phyloP scores from a whole-genome alignment of 805 yeast genomes.

The Candida ulmi region DNA sequence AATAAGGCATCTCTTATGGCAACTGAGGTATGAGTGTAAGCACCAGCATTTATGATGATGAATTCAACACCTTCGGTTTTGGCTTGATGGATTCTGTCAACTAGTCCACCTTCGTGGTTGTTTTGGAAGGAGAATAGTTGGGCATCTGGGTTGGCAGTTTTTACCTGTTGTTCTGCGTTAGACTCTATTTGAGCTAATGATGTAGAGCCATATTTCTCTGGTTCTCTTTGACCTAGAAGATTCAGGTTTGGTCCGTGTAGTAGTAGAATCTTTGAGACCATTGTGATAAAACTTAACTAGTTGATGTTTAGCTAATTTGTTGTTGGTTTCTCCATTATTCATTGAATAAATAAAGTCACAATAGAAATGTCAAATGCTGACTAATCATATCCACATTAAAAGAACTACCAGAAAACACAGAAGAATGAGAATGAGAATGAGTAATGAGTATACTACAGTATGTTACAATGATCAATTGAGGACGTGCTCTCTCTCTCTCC shows the following conservation, averaged over 20 bases:
- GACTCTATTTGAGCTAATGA: conserved; percentile 37
- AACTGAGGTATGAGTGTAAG: conserved; percentile 46
- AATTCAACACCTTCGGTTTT: conserved; percentile 30
- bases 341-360: no score
- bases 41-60: conserved; percentile 47
- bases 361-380: not conserved
- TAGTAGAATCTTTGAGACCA: conserved; percentile 28
- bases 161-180: conserved; percentile 26
- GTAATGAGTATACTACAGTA: no score
- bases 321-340: not conserved
- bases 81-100: conserved; percentile 44
- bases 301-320: not conserved
- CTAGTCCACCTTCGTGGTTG: conserved; percentile 41
- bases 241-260: conserved; percentile 47
- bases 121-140: conserved; percentile 33
- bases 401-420: no score
- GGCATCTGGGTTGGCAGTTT: conserved; percentile 21
- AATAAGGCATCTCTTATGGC: conserved; percentile 45
- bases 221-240: conserved; percentile 43
- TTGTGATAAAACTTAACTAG: not conserved
- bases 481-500: no score
- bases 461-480: no score
- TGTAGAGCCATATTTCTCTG: conserved; percentile 45
- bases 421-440: no score
- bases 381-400: no score